These are phyloP conservation scores for Glonium stellatum DNA, from an alignment of 495 filamentous ascomycete genomes.

Conservation along the genomic window DNA sequence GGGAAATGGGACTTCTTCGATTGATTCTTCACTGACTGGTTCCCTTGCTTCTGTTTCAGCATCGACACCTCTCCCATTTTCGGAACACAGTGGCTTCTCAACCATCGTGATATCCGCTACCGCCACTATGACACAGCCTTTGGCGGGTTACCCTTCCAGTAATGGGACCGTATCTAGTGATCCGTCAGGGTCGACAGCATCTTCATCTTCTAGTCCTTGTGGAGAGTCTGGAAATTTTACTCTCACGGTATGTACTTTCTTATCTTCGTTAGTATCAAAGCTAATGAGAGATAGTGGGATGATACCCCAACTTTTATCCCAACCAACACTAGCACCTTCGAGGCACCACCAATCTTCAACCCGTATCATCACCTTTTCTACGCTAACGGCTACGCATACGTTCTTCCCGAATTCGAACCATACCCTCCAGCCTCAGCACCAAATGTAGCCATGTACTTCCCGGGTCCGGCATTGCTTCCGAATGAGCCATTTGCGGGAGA, in stretches of 20 bases:
- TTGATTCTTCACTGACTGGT: no score
- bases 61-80: background rate
- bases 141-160: background rate
- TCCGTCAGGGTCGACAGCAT: background rate
- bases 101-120: background rate
- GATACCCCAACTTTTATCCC: slow-evolving; percentile 27
- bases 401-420: slow-evolving; percentile 38
- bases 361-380: slow-evolving; percentile 43
- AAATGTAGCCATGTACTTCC: slow-evolving; percentile 40
- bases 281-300: slow-evolving; percentile 24
- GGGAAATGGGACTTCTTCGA: no score
- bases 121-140: background rate
- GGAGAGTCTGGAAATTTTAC: slow-evolving; percentile 35
- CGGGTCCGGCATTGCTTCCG: slow-evolving; percentile 23
- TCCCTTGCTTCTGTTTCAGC: no score
- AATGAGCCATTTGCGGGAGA: slow-evolving; percentile 30
- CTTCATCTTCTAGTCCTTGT: slow-evolving; percentile 9
- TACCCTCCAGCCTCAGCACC: slow-evolving; percentile 38
- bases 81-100: background rate
- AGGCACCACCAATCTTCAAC: slow-evolving; percentile 38
- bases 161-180: background rate
- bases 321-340: slow-evolving; percentile 27
- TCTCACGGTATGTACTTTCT: slow-evolving; percentile 6
- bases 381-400: slow-evolving; percentile 39
- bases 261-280: background rate